Percentiles rank a stretch among this genome's conserved stretches.
Evolutionary conservation across 257 asterid genomes (phyloP).

Genomic region (Vinca minor): DNA sequence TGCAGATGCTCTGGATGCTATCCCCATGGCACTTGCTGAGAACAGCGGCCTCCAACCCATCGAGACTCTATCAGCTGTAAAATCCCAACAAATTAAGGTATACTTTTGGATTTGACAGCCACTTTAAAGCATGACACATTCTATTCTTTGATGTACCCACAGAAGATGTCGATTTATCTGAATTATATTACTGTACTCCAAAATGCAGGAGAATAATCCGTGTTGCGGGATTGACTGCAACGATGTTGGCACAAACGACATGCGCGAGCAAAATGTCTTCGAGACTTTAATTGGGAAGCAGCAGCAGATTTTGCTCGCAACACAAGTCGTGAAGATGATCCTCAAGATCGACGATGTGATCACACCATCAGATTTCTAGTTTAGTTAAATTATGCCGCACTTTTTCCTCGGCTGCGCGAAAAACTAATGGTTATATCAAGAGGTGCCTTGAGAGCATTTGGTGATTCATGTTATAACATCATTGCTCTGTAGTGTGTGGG

Average conservation of each 20-base stretch:
- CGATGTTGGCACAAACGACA: constrained; percentile 75
- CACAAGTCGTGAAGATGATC: constrained; percentile 84
- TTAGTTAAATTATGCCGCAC: background rate
- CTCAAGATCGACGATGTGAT: constrained; percentile 75
- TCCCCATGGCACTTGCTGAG: constrained; percentile 98
- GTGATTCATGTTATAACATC: background rate
- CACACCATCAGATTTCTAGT: constrained; percentile 58
- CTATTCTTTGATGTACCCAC: background rate
- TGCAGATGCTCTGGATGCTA: constrained; percentile 89
- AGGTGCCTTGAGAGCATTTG: background rate
- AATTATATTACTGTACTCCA: background rate
- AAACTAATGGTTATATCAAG: background rate
- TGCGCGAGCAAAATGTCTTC: constrained; percentile 80
- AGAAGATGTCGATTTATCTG: background rate
- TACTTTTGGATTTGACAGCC: background rate
- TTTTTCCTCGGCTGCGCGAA: background rate
- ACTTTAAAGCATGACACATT: background rate
- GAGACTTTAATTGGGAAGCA: constrained; percentile 86
- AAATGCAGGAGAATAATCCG: constrained; percentile 56
- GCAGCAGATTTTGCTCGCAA: constrained; percentile 75
- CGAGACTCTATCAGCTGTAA: constrained; percentile 85
- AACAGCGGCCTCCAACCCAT: constrained; percentile 93
- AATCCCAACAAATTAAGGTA: constrained; percentile 89
- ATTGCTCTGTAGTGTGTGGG: no score
- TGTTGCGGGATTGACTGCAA: constrained; percentile 80